Percentiles rank a stretch among this genome's conserved stretches.
Evolutionary conservation across 306 rosid species (phyloP).

Genomic region (Vigna nakashimae): DNA sequence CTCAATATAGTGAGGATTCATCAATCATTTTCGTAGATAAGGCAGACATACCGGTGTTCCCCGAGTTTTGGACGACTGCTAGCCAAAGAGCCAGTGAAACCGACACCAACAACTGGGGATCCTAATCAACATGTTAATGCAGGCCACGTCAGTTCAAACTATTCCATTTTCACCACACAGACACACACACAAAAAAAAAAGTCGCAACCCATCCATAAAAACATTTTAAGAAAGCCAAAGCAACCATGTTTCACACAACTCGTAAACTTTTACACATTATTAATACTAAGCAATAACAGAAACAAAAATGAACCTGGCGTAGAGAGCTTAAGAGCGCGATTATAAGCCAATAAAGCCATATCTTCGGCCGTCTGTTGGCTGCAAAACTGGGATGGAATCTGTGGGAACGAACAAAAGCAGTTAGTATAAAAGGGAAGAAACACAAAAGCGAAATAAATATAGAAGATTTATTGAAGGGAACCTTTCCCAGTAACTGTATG

Average conservation of each 20-base stretch:
- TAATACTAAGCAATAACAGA: not conserved
- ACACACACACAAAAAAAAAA: not conserved
- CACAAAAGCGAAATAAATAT: not conserved
- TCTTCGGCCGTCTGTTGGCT: conserved; percentile 75
- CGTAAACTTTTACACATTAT: not conserved
- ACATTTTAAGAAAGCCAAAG: conserved; percentile 20
- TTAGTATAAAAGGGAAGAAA: not conserved
- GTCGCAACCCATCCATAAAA: conserved; percentile 6
- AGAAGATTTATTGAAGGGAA: conserved; percentile 5
- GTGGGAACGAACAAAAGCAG: conserved; percentile 34
- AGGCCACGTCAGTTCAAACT: conserved; percentile 27
- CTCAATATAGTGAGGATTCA: not conserved
- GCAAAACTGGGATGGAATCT: conserved; percentile 83
- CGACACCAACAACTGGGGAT: conserved; percentile 86
- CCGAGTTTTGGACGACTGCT: conserved; percentile 69
- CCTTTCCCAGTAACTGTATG: conserved; percentile 86
- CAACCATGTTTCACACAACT: not conserved
- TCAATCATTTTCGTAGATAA: conserved; percentile 22
- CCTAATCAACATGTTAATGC: conserved; percentile 57
- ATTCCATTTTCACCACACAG: not conserved
- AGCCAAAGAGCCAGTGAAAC: conserved; percentile 85
- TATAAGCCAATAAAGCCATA: conserved; percentile 85
- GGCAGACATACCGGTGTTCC: conserved; percentile 75
- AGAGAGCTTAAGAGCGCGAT: conserved; percentile 95
- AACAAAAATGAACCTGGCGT: conserved; percentile 60